Base-by-base conservation (phyloP, 1,284 basidiomycete genomes). In the Trametes pubescens region DNA sequence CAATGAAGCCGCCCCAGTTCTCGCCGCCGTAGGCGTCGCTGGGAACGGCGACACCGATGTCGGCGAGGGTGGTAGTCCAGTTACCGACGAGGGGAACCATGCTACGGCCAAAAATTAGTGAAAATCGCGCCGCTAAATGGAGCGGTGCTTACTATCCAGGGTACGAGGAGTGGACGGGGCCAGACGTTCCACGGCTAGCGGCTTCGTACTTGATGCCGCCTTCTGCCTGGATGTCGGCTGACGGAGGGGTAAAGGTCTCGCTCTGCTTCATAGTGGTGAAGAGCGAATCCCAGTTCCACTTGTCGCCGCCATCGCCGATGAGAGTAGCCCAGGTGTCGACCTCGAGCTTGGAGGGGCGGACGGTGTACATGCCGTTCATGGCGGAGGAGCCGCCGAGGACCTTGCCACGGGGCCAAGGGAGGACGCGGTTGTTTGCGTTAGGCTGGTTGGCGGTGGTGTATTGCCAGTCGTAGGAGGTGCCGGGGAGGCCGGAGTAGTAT, bases 311-410 rank as follows among this genome's bases (percentile, higher is more conserved):
- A 61, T 71, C 73, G 75, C 75, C 32, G 59, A 84, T 76, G 64
- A 88, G 72, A 16, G 75, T 70, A 10, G 82, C 77, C 86, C 86
- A 88, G 2, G 84, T 78, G 68, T 88, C 81, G 68, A 88, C 77
- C 71, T 90, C 87, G 57, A 80, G 67, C 47, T 81, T 68, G 32
- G 82, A 81, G 9, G 86, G 85, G 2, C 85, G 81, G 56, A 87
- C 80, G 55, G 85, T 80, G 77, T 91, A 93, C 77, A 91, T 81
- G 60, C 89, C 91, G 76, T 93, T 93, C 63, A 91, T 82, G 7
- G 90, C 88, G 43, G 85, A 82, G 4, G 84, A 90, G 21, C 92
- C 91, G 57, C 91, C 91, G 24, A 93, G 83, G 29, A 89, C 81
- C 80, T 92, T 86, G 18, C 86, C 86, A 63, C 89, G 80, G 0